phyloP scores from a whole-genome alignment of 352 stramenopile genomes.

The Pythium chondricola region DNA sequence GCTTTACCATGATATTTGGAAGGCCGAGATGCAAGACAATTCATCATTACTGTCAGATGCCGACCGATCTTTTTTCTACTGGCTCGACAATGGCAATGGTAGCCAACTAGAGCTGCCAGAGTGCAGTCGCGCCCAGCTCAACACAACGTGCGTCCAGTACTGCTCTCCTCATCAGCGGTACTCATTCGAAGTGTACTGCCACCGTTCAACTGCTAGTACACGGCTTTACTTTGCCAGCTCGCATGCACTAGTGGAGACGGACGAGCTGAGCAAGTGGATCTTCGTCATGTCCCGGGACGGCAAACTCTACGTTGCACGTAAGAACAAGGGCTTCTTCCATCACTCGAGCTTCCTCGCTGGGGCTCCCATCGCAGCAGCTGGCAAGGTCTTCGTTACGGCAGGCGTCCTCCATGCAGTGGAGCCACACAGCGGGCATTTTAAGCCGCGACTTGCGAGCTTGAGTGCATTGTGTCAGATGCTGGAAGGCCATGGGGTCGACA shows the following conservation, averaged over 20 bases:
- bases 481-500: constrained; percentile 27
- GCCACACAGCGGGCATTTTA: constrained; percentile 73
- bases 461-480: constrained; percentile 36
- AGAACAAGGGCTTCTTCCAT: constrained; percentile 66
- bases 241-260: constrained; percentile 36
- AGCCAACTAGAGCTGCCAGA: constrained; percentile 39
- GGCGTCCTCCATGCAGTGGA: constrained; percentile 56
- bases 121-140: constrained; percentile 41
- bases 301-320: constrained; percentile 57
- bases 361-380: constrained; percentile 49
- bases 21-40: constrained; percentile 26
- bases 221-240: constrained; percentile 32
- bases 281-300: constrained; percentile 43
- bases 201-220: neutral
- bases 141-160: constrained; percentile 46
- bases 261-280: constrained; percentile 69
- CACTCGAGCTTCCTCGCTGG: constrained; percentile 75
- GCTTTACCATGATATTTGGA: constrained; percentile 60
- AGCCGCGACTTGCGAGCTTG: constrained; percentile 47
- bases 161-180: constrained; percentile 32
- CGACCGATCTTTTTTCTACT: constrained; percentile 59
- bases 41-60: neutral
- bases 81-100: constrained; percentile 55
- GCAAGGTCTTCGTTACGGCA: constrained; percentile 57
- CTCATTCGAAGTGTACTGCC: constrained; percentile 40